Conservation (phyloP, 768 basidiomycete species). For the Hypholoma sublateritium region DNA sequence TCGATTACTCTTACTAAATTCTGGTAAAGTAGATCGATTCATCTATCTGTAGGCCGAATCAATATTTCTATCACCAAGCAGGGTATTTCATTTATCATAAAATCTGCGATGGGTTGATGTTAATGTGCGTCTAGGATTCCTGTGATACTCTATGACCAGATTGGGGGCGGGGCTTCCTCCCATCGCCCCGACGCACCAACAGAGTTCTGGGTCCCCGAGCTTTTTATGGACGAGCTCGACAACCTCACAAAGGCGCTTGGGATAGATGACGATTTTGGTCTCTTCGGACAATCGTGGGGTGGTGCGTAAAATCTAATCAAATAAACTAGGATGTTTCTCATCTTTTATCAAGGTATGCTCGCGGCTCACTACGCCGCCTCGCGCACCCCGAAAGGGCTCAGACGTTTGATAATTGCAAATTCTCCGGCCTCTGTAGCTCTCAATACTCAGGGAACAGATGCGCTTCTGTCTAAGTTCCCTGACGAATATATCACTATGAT, state of each 20-base stretch:
- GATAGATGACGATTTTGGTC: neutral
- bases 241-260: constrained; percentile 28
- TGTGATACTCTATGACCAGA: too few relatives aligned
- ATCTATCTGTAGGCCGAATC: too few relatives aligned
- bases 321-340: too few relatives aligned
- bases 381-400: constrained; percentile 18
- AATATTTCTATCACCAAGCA: too few relatives aligned
- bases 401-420: constrained; percentile 30
- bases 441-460: constrained; percentile 22
- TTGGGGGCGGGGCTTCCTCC: constrained; percentile 16
- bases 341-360: constrained; percentile 39
- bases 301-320: too few relatives aligned
- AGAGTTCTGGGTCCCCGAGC: too few relatives aligned
- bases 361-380: constrained; percentile 29
- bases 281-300: too few relatives aligned
- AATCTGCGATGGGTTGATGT: too few relatives aligned
- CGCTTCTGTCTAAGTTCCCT: constrained; percentile 24
- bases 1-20: too few relatives aligned
- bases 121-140: too few relatives aligned
- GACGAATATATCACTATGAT: constrained; percentile 23
- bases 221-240: constrained; percentile 33
- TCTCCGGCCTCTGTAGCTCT: constrained; percentile 28
- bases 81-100: too few relatives aligned
- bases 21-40: too few relatives aligned
- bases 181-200: constrained; percentile 6